Evolutionary conservation across 78 protist genomes (phyloP), one percentile per base, ranked within the genome.

Genomic region (Dictyostelium capitatum): DNA sequence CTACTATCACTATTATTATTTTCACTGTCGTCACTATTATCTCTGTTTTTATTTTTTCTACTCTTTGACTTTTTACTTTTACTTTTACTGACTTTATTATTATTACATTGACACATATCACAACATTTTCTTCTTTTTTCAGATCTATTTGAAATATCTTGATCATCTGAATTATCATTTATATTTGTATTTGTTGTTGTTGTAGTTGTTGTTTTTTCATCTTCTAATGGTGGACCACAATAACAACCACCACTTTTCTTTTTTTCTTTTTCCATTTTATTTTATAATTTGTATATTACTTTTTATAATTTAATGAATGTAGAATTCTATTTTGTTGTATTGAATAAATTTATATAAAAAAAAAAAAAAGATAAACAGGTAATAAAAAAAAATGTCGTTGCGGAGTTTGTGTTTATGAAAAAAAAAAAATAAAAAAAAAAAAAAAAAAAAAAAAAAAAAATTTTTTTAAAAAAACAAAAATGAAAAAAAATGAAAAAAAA

Each of bases 21-120:
- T 30, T 67, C 75, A 64, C 73, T 64, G 10, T 67, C 75, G 32
- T 67, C 23, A 32, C 7, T 9, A 17, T 47, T 37, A 37, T 37
- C 43, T 51, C 37, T 67, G 20, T 67, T 67, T 32, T 32, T 32
- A 67, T 32, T 32, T 19, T 32, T 32, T 67, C 47, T 67, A 28
- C 30, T 67, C 23, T 67, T 67, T 14, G 10, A 14, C 15, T 51
- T 51, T 14, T 12, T 51, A 12, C 56, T 51, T 51, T 51, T 51
- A 14, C 15, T 51, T 51, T 51, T 51, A 4, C 15, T 51, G n/a
- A 12, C 10, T 14, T 32, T 67, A 67, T 67, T 67, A 32, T 32
- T 67, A 67, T 67, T 67, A 67, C 75, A 67, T 67, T 67, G 75
- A 43, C 75, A 67, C 75, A 67, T 67, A 67, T 67, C 75, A 32